Evolutionary conservation across 345 rosid genomes (phyloP).

Genomic region (Diplotaxis tenuifolia): DNA sequence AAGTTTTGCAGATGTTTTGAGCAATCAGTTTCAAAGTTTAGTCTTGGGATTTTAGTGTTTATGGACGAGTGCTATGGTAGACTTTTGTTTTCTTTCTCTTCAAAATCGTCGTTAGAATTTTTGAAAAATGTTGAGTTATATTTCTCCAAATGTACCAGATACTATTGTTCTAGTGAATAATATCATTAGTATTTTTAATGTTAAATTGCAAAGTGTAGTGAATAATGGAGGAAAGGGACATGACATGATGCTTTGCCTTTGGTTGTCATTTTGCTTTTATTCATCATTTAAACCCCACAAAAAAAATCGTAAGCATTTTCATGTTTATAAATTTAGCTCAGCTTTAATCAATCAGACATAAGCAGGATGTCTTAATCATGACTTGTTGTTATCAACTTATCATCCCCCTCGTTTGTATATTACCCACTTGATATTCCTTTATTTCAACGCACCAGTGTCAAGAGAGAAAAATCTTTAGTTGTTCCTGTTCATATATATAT

Average conservation of each 20-base stretch:
- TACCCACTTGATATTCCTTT: constrained; percentile 20
- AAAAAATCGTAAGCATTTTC: neutral
- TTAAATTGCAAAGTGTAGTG: no score
- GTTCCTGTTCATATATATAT: constrained; percentile 3
- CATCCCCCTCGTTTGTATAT: constrained; percentile 11
- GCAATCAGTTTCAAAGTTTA: no score
- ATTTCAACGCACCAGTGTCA: neutral
- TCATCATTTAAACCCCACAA: neutral
- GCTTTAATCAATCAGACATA: constrained; percentile 22
- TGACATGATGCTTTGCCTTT: constrained; percentile 2
- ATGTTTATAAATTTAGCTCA: constrained; percentile 15
- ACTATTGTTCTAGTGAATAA: neutral
- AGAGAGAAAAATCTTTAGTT: neutral
- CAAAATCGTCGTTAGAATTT: no score
- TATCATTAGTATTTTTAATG: no score
- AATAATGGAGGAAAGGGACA: constrained; percentile 5
- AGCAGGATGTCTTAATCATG: constrained; percentile 32
- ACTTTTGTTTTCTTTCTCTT: no score
- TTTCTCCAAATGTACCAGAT: no score
- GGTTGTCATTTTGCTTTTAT: constrained; percentile 5
- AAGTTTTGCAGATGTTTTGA: no score
- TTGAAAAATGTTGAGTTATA: no score
- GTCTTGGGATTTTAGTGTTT: no score
- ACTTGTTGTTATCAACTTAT: neutral
- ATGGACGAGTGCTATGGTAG: no score